Conservation (phyloP, 257 asterid genomes). For the Nicotiana otophora region DNA sequence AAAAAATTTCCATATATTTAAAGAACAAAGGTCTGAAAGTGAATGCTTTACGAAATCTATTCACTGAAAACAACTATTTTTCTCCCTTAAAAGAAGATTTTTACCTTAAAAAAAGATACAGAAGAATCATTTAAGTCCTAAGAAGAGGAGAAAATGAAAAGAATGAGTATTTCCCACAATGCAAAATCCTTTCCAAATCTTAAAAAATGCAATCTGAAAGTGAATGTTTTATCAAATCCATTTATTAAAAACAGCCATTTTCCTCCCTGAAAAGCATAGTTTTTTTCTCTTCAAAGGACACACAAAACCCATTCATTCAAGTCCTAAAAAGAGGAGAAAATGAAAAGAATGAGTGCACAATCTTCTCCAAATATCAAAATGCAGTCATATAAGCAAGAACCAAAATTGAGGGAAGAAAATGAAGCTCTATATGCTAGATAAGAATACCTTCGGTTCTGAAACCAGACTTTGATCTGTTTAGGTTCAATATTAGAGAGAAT, state of each 20-base stretch:
- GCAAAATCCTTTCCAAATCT: not conserved
- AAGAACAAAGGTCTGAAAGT: not conserved
- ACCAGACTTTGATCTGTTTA: slow-evolving; percentile 99
- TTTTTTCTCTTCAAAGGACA: not conserved
- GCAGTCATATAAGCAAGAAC: no score
- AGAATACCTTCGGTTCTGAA: slow-evolving; percentile 76
- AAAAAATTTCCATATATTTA: not conserved
- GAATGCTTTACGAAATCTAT: not conserved
- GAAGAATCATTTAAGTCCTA: not conserved
- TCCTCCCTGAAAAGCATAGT: not conserved
- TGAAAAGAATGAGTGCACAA: no score
- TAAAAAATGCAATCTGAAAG: not conserved
- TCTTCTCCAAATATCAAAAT: no score
- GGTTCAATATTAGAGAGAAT: slow-evolving; percentile 87
- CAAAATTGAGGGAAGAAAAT: not conserved
- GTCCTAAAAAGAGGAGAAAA: not conserved
- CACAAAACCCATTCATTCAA: not conserved
- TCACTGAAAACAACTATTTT: not conserved
- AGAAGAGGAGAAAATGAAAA: not conserved
- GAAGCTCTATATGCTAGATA: not conserved
- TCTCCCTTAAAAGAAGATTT: not conserved
- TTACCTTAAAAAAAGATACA: not conserved
- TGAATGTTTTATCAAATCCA: not conserved
- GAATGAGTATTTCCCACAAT: not conserved
- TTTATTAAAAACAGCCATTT: not conserved